phyloP scores from a whole-genome alignment of 1,284 basidiomycete species.

The Wallemia hederae region DNA sequence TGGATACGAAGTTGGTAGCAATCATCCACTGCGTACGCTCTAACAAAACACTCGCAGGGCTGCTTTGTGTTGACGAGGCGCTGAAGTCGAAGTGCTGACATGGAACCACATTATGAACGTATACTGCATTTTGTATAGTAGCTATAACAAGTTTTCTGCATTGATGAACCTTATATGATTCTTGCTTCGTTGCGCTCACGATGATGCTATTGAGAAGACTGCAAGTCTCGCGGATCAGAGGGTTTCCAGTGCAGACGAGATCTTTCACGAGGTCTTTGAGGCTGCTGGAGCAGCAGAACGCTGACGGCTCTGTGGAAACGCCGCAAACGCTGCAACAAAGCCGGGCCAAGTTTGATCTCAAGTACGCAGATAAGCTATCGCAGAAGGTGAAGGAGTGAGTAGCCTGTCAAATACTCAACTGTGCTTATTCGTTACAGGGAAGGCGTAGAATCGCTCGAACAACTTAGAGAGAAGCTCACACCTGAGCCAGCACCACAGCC shows the following conservation, averaged over 20 bases:
- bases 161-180: not conserved
- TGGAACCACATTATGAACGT: too few species aligned
- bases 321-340: not conserved
- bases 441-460: not conserved
- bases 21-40: not conserved
- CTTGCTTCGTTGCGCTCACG: not conserved
- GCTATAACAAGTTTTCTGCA: too few species aligned
- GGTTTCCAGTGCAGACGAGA: not conserved
- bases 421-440: not conserved
- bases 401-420: not conserved
- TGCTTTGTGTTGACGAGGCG: not conserved
- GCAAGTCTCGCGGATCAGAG: not conserved
- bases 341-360: not conserved
- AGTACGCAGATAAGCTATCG: not conserved
- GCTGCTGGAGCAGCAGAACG: not conserved
- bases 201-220: not conserved
- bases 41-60: not conserved
- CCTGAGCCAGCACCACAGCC: not conserved
- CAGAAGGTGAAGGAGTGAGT: not conserved
- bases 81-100: too few species aligned
- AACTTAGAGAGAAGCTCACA: not conserved
- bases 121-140: too few species aligned
- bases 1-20: not conserved
- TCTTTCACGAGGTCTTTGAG: not conserved
- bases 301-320: not conserved